phyloP scores from a whole-genome alignment of 2,329 filamentous ascomycete genomes.

The Penicillium sp. region DNA sequence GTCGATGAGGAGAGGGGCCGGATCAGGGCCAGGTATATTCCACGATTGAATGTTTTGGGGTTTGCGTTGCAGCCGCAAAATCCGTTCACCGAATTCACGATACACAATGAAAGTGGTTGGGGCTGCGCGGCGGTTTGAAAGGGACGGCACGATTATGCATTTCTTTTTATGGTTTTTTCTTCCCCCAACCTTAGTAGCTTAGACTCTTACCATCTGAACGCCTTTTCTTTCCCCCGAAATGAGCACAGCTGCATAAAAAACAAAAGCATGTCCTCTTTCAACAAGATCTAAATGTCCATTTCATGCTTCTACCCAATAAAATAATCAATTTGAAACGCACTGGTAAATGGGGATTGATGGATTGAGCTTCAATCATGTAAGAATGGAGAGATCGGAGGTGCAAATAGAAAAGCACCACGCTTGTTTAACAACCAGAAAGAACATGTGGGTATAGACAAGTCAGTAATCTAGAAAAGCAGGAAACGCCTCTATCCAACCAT shows the following conservation, averaged over 20 bases:
- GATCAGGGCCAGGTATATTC: slow-evolving; percentile 5
- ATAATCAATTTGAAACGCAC: too few species aligned
- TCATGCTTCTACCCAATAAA: background rate
- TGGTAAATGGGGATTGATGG: too few species aligned
- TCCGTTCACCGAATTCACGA: slow-evolving; percentile 30
- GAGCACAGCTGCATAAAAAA: slow-evolving; percentile 18
- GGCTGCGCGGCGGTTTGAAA: slow-evolving; percentile 23
- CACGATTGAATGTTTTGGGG: slow-evolving; percentile 15
- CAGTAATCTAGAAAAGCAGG: too few species aligned
- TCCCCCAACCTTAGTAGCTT: slow-evolving; percentile 25
- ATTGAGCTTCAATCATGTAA: too few species aligned
- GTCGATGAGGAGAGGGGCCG: slow-evolving; percentile 2
- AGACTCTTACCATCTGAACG: slow-evolving; percentile 29
- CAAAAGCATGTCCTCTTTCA: slow-evolving; percentile 21
- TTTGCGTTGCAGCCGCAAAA: slow-evolving; percentile 21
- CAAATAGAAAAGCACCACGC: too few species aligned
- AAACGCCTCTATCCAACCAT: background rate
- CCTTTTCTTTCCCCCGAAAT: slow-evolving; percentile 18
- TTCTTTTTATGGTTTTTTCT: slow-evolving; percentile 26
- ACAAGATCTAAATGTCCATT: slow-evolving; percentile 11
- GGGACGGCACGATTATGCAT: slow-evolving; percentile 33
- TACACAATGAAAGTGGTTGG: slow-evolving; percentile 35
- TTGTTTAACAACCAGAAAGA: too few species aligned
- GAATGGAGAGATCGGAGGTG: too few species aligned
- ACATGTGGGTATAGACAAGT: background rate